These are phyloP conservation scores for Escallonia rubra DNA, from an alignment of 129 eudicot genomes.

Conservation along the genomic window DNA sequence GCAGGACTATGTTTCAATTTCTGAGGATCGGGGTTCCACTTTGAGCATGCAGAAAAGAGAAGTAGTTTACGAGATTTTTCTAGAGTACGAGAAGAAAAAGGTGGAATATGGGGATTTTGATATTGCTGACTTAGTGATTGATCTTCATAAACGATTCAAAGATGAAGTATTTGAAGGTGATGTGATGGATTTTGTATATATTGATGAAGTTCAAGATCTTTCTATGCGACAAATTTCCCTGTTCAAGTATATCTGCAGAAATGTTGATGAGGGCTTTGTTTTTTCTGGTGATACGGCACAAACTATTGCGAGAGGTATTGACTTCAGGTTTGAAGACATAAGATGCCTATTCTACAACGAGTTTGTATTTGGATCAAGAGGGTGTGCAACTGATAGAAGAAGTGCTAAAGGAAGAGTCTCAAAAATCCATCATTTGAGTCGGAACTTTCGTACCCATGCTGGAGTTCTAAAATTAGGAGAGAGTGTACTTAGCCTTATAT, in stretches of 20 bases:
- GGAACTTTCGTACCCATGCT: constrained; percentile 70
- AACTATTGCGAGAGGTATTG: constrained; percentile 79
- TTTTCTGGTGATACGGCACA: constrained; percentile 89
- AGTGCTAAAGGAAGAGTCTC: constrained; percentile 55
- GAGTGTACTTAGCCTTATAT: constrained; percentile 59
- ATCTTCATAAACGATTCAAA: constrained; percentile 59
- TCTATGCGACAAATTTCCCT: constrained; percentile 68
- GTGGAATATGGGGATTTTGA: constrained; percentile 55
- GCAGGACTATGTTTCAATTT: constrained; percentile 45
- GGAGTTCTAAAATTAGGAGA: constrained; percentile 69
- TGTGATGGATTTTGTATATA: constrained; percentile 58
- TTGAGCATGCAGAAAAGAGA: constrained; percentile 35
- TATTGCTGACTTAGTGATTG: constrained; percentile 68
- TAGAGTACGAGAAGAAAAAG: constrained; percentile 59
- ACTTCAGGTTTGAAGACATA: constrained; percentile 74
- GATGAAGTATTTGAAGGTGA: constrained; percentile 40
- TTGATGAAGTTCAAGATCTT: constrained; percentile 88
- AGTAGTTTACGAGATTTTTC: constrained; percentile 39
- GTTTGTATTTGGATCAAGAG: constrained; percentile 33
- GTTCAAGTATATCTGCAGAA: constrained; percentile 57
- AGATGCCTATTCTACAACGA: constrained; percentile 46
- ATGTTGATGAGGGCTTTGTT: constrained; percentile 75
- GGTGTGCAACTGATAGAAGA: constrained; percentile 7
- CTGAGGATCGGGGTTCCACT: constrained; percentile 43
- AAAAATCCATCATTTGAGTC: constrained; percentile 35